Evolutionary conservation across 1,284 basidiomycete species (phyloP).

Genomic region (Ganoderma meredithae): DNA sequence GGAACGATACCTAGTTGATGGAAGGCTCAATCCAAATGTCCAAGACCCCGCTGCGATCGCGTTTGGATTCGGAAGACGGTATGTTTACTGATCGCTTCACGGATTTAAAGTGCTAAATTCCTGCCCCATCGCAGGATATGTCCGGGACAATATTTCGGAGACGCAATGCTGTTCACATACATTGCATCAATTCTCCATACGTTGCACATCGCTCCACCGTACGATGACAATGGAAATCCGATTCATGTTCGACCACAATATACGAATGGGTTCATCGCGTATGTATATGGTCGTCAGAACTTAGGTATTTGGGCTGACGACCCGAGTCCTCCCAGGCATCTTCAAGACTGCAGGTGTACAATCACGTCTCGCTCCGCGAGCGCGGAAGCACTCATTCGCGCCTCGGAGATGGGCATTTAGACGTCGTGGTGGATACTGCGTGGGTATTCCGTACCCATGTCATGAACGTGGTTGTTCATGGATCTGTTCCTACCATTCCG

Average conservation of each 20-base stretch:
- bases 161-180: conserved; percentile 29
- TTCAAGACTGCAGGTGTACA: neutral
- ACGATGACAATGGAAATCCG: conserved; percentile 23
- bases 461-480: neutral
- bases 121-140: conserved; percentile 18
- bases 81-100: neutral
- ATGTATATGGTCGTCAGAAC: neutral
- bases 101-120: no score
- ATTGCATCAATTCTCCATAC: conserved; percentile 29
- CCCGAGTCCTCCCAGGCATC: neutral
- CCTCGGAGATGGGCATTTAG: neutral
- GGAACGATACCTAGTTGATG: conserved; percentile 26
- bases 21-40: neutral
- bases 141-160: conserved; percentile 28
- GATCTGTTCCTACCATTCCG: neutral
- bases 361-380: neutral
- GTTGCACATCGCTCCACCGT: conserved; percentile 28
- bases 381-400: neutral
- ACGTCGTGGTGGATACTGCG: neutral
- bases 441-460: neutral
- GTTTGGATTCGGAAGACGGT: conserved; percentile 29
- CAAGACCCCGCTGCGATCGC: conserved; percentile 16
- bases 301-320: neutral
- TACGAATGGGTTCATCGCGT: conserved; percentile 4
- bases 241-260: conserved; percentile 10